Conservation (phyloP, 345 rosid species). For the Eucalyptus shirleyi region DNA sequence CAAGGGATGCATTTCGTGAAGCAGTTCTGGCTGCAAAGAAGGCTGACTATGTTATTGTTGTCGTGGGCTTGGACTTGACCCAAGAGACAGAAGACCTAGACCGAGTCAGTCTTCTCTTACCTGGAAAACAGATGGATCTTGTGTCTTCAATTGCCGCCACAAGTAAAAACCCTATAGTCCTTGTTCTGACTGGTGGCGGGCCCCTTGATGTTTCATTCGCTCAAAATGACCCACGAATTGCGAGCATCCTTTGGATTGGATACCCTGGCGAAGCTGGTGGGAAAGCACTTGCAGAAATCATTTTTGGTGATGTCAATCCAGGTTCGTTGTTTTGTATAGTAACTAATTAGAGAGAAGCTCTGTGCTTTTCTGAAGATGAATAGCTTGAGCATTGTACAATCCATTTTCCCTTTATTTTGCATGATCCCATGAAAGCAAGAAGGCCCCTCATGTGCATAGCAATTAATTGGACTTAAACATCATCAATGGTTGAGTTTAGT, state of each 20-base stretch:
- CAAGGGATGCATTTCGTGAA: slow-evolving; percentile 32
- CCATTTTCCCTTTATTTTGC: not conserved
- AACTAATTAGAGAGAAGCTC: not conserved
- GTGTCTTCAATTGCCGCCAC: slow-evolving; percentile 51
- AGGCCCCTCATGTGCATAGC: not conserved
- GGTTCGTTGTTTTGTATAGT: slow-evolving; percentile 19
- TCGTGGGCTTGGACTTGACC: slow-evolving; percentile 72
- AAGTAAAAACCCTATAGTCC: slow-evolving; percentile 61
- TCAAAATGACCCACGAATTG: slow-evolving; percentile 33
- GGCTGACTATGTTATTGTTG: slow-evolving; percentile 55
- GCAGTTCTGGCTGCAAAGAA: slow-evolving; percentile 44
- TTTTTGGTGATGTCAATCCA: slow-evolving; percentile 84
- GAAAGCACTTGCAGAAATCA: slow-evolving; percentile 65
- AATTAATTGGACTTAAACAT: not conserved
- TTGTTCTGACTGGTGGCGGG: slow-evolving; percentile 93
- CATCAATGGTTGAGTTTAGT: not conserved
- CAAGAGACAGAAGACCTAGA: slow-evolving; percentile 90
- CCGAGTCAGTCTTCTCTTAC: slow-evolving; percentile 72
- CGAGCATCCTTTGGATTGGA: slow-evolving; percentile 85
- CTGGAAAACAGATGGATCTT: slow-evolving; percentile 69
- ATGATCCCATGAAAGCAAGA: not conserved
- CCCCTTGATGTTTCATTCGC: slow-evolving; percentile 84
- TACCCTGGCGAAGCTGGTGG: slow-evolving; percentile 95
- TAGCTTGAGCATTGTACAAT: not conserved
- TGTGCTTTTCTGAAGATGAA: not conserved